Percentiles rank a stretch among this genome's conserved stretches.
Conservation (phyloP, 2,329 filamentous ascomycete species). For the Pyrenophora seminiperda region DNA sequence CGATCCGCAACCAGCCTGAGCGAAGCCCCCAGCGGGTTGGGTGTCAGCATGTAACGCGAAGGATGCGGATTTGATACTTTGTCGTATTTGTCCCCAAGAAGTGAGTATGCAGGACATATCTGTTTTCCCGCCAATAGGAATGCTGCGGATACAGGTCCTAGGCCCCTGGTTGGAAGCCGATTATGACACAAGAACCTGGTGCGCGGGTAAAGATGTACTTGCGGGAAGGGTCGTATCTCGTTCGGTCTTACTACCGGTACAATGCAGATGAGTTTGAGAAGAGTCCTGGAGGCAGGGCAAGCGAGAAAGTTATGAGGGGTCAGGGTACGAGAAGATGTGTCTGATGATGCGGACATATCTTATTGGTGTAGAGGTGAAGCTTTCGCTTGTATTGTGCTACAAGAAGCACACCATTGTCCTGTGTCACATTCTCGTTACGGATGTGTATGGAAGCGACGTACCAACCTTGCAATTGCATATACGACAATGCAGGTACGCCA, state of each 20-base stretch:
- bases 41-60: no score
- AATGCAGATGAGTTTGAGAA: neutral
- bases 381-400: no score
- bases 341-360: no score
- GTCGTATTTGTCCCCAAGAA: neutral
- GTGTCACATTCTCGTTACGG: no score
- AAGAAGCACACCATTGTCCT: no score
- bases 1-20: conserved; percentile 14
- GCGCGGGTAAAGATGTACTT: neutral
- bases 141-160: conserved; percentile 4
- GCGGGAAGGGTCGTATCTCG: neutral
- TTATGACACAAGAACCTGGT: conserved; percentile 12
- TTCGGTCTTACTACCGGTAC: neutral
- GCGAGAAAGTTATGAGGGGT: no score
- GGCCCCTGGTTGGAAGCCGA: conserved; percentile 4
- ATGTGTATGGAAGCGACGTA: neutral
- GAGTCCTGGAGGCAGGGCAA: no score
- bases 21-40: neutral
- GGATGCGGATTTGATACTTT: conserved; percentile 2
- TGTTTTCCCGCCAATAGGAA: conserved; percentile 16
- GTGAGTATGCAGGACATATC: neutral
- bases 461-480: neutral
- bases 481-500: neutral
- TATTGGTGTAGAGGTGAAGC: no score
- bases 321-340: no score